These are phyloP conservation scores for Tuber magnatum DNA, from an alignment of 495 filamentous ascomycete species.

Conservation along the genomic window DNA sequence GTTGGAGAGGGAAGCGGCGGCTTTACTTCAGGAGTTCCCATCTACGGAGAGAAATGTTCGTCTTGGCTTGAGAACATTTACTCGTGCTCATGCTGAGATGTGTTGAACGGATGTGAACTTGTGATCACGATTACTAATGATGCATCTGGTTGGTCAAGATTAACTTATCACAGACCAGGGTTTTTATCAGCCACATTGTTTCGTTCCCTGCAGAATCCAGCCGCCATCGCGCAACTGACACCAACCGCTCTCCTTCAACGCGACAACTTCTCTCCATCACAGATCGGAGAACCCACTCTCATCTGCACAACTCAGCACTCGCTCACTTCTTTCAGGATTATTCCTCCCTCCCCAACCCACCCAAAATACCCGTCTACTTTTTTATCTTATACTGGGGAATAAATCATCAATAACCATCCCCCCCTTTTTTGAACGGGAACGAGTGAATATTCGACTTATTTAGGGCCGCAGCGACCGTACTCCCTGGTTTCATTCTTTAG, in stretches of 20 bases:
- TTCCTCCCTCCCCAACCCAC: background rate
- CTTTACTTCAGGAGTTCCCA: background rate
- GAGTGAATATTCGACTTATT: conserved; percentile 5
- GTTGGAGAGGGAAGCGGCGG: background rate
- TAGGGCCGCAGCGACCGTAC: conserved; percentile 8
- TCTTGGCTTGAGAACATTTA: background rate
- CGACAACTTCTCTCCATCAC: conserved; percentile 2
- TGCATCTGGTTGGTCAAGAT: background rate
- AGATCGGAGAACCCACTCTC: background rate
- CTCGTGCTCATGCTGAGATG: background rate
- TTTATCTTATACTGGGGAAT: background rate
- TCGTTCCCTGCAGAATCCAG: background rate
- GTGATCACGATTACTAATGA: background rate
- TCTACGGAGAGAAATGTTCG: background rate
- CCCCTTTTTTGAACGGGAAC: conserved; percentile 5
- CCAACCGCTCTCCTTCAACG: background rate
- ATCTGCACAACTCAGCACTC: conserved; percentile 25
- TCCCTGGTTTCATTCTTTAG: background rate
- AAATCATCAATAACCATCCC: conserved; percentile 5
- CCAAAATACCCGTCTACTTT: background rate
- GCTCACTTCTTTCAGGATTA: conserved; percentile 14
- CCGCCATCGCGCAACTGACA: conserved; percentile 3
- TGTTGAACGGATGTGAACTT: background rate
- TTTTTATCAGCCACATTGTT: background rate
- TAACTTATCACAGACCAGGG: background rate